Conservation (phyloP, 768 basidiomycete genomes). For the Rhizopogon rudus region DNA sequence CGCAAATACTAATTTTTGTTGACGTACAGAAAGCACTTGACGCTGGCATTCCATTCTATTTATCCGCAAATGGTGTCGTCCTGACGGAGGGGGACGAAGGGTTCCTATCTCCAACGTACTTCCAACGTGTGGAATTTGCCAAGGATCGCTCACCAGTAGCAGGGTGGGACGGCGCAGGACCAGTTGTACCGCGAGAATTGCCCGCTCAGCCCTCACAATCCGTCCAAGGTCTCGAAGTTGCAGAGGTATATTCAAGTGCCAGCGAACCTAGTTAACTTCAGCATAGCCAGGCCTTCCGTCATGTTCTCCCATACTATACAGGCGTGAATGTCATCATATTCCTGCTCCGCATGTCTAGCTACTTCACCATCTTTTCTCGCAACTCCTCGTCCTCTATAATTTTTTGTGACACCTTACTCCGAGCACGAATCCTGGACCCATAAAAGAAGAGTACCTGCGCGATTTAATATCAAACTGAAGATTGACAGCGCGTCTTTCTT, state of each 20-base stretch:
- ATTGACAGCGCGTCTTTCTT: constrained; percentile 12
- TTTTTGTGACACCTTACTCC: constrained; percentile 11
- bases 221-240: not conserved
- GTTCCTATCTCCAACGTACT: constrained; percentile 56
- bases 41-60: constrained; percentile 65
- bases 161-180: constrained; percentile 17
- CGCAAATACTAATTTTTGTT: constrained; percentile 79
- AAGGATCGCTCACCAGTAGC: constrained; percentile 11
- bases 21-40: constrained; percentile 66
- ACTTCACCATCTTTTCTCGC: not conserved
- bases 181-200: not conserved
- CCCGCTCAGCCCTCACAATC: not conserved
- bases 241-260: not conserved
- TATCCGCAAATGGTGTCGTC: constrained; percentile 86
- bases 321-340: not conserved
- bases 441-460: constrained; percentile 15
- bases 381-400: constrained; percentile 3
- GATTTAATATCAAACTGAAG: not conserved
- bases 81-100: constrained; percentile 78
- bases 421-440: constrained; percentile 17
- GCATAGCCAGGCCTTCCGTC: too few relatives aligned
- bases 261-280: not conserved
- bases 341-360: not conserved
- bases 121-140: constrained; percentile 58
- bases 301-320: not conserved